Conservation (phyloP, 1,284 basidiomycete species). For the Cryptococcus sp. region DNA sequence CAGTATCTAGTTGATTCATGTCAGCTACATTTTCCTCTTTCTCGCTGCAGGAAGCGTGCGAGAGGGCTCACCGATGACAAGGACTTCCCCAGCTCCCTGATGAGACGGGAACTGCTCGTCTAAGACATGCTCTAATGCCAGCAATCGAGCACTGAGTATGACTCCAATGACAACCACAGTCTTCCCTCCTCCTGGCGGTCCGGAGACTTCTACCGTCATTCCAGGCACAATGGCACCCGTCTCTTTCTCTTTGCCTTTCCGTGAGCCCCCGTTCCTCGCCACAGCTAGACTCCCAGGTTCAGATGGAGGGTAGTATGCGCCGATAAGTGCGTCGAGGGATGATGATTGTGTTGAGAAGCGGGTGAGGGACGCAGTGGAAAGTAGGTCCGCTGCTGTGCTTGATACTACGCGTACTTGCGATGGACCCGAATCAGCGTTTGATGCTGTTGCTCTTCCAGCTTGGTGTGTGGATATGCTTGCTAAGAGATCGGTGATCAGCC, state of each 20-base stretch:
- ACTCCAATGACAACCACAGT: slow-evolving; percentile 36
- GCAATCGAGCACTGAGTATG: slow-evolving; percentile 37
- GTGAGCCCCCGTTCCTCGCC: neutral
- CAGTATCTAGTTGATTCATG: slow-evolving; percentile 41
- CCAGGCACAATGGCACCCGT: slow-evolving; percentile 37
- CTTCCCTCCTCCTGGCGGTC: slow-evolving; percentile 52
- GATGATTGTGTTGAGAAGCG: slow-evolving; percentile 41
- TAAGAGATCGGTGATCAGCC: too few relatives aligned
- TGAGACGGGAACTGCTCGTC: slow-evolving; percentile 1
- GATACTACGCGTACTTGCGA: slow-evolving; percentile 15
- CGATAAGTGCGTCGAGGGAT: slow-evolving; percentile 41
- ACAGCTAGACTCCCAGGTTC: neutral
- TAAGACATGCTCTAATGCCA: too few relatives aligned
- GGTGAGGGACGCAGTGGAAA: slow-evolving; percentile 15
- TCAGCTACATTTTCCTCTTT: neutral
- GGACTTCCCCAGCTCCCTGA: slow-evolving; percentile 35
- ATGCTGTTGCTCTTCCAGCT: neutral
- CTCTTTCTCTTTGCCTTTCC: slow-evolving; percentile 25
- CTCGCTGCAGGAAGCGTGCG: neutral
- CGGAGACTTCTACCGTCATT: slow-evolving; percentile 47
- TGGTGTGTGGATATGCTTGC: neutral
- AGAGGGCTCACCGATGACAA: slow-evolving; percentile 44
- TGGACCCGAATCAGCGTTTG: neutral
- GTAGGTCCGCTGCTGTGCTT: slow-evolving; percentile 34
- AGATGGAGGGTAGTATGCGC: neutral